Evolutionary conservation across 148 eudicot species (phyloP).

Genomic region (Vaccinium darrowii): DNA sequence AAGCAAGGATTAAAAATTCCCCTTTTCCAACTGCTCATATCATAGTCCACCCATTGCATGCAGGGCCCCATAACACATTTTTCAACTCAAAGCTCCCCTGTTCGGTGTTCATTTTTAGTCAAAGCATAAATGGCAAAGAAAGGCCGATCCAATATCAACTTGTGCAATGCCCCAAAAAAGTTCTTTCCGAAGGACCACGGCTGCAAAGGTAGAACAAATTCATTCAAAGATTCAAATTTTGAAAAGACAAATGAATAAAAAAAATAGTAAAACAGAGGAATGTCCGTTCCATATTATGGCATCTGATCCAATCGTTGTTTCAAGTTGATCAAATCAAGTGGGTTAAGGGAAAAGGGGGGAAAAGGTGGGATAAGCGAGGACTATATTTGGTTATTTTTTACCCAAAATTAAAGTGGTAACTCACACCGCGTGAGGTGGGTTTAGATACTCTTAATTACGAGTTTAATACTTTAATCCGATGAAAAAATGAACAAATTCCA

Average conservation of each 20-base stretch:
- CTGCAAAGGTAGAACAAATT: constrained; percentile 1
- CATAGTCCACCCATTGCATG: not conserved
- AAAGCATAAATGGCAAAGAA: constrained; percentile 18
- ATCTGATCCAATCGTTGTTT: constrained; percentile 4
- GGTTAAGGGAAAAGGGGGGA: too few relatives aligned
- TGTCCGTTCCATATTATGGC: not conserved
- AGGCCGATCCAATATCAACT: constrained; percentile 8
- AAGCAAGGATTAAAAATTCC: not conserved
- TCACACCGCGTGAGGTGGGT: too few relatives aligned
- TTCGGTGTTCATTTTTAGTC: not conserved
- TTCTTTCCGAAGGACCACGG: constrained; percentile 8
- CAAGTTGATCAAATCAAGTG: not conserved
- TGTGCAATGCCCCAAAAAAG: not conserved
- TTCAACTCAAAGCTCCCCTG: not conserved
- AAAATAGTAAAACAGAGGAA: not conserved
- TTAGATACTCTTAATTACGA: too few relatives aligned
- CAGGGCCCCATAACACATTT: not conserved
- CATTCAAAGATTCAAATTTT: constrained; percentile 1
- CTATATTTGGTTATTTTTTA: too few relatives aligned
- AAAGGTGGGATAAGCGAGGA: too few relatives aligned
- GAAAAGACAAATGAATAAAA: not conserved
- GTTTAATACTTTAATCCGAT: too few relatives aligned
- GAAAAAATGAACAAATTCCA: too few relatives aligned
- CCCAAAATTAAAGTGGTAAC: too few relatives aligned
- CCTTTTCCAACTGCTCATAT: not conserved